Percentiles rank a stretch among this genome's conserved stretches.
phyloP scores from a whole-genome alignment of 495 filamentous ascomycete species.

The Tuber calosporum region DNA sequence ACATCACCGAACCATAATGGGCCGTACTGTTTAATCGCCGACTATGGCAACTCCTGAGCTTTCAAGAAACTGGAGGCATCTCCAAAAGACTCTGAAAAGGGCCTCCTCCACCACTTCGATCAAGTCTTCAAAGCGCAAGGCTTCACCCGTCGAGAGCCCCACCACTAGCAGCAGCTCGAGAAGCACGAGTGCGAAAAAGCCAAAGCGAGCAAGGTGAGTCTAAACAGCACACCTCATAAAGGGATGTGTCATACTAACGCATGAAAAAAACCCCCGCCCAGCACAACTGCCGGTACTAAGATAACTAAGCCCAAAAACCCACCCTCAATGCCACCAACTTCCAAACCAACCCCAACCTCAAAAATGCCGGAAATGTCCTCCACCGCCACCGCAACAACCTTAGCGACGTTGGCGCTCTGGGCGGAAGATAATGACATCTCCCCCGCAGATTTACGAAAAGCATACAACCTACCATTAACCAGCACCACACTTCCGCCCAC shows the following conservation, averaged over 20 bases:
- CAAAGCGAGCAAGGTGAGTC: constrained; percentile 4
- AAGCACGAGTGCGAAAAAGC: not conserved
- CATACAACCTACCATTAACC: constrained; percentile 47
- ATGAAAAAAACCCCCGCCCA: constrained; percentile 13
- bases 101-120: not conserved
- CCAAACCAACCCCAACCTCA: not conserved
- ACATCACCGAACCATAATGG: not conserved
- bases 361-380: constrained; percentile 11
- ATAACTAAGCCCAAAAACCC: not conserved
- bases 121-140: constrained; percentile 4
- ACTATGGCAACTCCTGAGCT: constrained; percentile 24
- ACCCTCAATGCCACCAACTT: not conserved
- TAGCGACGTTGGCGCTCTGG: constrained; percentile 46
- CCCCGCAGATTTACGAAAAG: constrained; percentile 53
- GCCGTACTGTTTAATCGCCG: not conserved
- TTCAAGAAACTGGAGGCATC: constrained; percentile 38
- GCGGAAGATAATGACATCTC: constrained; percentile 57
- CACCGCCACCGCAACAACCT: constrained; percentile 21
- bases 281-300: not conserved
- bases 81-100: constrained; percentile 25
- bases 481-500: constrained; percentile 35
- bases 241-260: not conserved
- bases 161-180: not conserved
- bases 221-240: not conserved
- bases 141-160: not conserved